Evolutionary conservation across 2,329 filamentous ascomycete genomes (phyloP).

Genomic region (Aureobasidium musti): DNA sequence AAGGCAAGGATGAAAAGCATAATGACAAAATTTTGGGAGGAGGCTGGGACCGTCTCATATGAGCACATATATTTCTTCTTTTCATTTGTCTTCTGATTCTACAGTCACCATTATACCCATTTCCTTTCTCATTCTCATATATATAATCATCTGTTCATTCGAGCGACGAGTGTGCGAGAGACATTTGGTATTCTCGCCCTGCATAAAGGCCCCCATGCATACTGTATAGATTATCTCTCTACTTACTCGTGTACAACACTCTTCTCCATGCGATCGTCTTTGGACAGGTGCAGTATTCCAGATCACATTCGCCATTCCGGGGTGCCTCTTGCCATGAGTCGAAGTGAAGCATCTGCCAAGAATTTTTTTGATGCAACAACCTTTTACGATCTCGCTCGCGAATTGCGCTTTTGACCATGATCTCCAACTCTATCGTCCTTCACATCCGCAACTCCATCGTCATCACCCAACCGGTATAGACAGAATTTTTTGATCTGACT

Average conservation of each 20-base stretch:
- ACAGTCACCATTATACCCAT: conserved; percentile 9
- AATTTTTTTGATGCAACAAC: neutral
- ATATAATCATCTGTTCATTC: neutral
- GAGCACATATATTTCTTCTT: conserved; percentile 7
- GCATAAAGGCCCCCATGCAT: neutral
- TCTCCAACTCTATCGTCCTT: conserved; percentile 5
- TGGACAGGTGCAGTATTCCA: neutral
- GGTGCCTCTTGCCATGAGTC: neutral
- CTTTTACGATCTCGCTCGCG: neutral
- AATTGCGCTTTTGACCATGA: neutral
- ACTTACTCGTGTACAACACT: neutral
- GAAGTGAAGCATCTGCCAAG: neutral
- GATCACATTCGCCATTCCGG: neutral
- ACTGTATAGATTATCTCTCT: neutral
- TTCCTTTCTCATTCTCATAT: neutral
- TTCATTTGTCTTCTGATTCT: conserved; percentile 3
- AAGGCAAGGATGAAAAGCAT: neutral
- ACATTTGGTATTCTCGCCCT: neutral
- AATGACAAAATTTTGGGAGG: neutral
- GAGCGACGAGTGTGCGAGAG: neutral
- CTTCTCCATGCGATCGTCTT: neutral
- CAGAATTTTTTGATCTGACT: neutral
- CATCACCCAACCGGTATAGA: neutral
- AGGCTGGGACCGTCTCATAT: neutral
- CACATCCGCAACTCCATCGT: neutral